Percentiles rank a stretch among this genome's conserved stretches.
Conservation (phyloP, 179 eudicot genomes). For the Heliamphora pulchella region DNA sequence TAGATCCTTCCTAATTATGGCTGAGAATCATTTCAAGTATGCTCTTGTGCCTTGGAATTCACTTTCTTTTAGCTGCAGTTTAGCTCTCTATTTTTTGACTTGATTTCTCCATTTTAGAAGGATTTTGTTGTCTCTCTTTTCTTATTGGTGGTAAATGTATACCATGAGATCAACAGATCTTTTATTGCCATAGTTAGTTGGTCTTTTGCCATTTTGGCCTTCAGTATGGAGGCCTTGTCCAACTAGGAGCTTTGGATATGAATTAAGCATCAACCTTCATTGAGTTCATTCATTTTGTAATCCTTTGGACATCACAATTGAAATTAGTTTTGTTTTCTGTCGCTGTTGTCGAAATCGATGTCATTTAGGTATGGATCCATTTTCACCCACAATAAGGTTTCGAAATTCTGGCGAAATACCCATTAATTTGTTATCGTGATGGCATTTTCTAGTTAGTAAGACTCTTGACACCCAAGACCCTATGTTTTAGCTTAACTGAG, state of each 20-base stretch:
- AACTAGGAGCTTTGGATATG: background rate
- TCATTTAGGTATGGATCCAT: background rate
- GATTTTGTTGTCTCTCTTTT: background rate
- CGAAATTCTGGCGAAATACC: background rate
- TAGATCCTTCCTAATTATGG: constrained; percentile 35
- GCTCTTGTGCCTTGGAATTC: background rate
- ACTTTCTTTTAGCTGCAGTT: background rate
- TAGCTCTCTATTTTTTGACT: background rate
- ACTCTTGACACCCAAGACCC: constrained; percentile 1
- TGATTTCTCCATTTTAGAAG: background rate
- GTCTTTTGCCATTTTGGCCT: background rate
- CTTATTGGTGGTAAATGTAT: background rate
- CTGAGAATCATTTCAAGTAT: constrained; percentile 75
- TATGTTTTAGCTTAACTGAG: background rate
- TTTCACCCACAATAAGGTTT: background rate
- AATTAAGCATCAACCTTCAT: constrained; percentile 1
- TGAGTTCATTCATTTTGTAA: background rate
- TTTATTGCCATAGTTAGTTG: background rate
- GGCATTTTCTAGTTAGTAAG: background rate
- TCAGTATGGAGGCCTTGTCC: background rate
- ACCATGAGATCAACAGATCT: background rate
- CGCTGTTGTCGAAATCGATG: background rate
- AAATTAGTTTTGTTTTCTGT: background rate
- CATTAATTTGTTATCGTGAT: background rate
- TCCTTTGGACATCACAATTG: background rate